Percentiles rank a stretch among this genome's conserved stretches.
phyloP scores from a whole-genome alignment of 148 eudicot genomes.

The Cornus suecica region DNA sequence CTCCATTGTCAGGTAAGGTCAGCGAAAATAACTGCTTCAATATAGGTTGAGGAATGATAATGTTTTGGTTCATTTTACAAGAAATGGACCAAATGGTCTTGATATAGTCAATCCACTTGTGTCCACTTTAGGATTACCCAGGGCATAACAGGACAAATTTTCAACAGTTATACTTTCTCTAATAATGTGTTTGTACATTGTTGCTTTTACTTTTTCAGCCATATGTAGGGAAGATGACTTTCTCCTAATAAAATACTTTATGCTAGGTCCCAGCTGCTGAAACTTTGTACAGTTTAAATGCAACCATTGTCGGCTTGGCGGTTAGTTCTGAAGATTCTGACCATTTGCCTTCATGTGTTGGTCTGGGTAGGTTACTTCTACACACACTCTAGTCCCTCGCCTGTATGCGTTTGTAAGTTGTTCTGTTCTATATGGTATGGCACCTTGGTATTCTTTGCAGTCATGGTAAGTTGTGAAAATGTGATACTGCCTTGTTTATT shows the following conservation, averaged over 20 bases:
- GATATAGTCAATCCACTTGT: neutral
- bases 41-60: neutral
- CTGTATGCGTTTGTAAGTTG: neutral
- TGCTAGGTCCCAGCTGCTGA: slow-evolving; percentile 62
- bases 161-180: neutral
- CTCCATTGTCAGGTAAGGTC: slow-evolving; percentile 67
- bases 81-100: neutral
- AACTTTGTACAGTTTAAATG: slow-evolving; percentile 74
- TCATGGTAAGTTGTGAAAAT: neutral
- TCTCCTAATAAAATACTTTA: slow-evolving; percentile 11
- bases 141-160: neutral
- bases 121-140: neutral
- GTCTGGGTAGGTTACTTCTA: slow-evolving; percentile 60
- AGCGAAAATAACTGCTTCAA: slow-evolving; percentile 7
- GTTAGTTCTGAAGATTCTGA: slow-evolving; percentile 48
- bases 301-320: slow-evolving; percentile 76
- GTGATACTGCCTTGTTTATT: neutral
- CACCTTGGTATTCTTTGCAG: neutral
- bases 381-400: neutral
- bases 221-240: neutral
- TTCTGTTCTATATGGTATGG: neutral
- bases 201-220: neutral
- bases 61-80: neutral
- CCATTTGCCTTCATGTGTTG: slow-evolving; percentile 60
- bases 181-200: neutral